phyloP scores from a whole-genome alignment of 768 basidiomycete genomes.

The Clavulina sp. region DNA sequence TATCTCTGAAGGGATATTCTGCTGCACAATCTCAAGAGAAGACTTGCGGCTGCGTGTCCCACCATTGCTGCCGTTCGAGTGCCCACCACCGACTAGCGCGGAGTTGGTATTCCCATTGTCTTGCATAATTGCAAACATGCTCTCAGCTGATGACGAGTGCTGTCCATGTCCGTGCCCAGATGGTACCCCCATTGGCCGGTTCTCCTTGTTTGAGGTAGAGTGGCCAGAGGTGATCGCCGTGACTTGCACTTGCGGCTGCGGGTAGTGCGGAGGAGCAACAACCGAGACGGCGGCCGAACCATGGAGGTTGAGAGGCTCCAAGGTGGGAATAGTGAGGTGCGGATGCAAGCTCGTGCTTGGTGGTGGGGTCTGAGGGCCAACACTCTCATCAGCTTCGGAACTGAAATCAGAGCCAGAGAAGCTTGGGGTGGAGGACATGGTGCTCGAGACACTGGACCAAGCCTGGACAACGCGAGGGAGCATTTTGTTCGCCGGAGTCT shows the following conservation, averaged over 20 bases:
- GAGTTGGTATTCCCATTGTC: not conserved
- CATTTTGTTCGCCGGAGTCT: not conserved
- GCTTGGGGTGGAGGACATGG: not conserved
- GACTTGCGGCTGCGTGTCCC: not conserved
- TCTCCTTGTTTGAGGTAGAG: not conserved
- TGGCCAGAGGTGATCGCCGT: no score
- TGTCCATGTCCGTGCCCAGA: not conserved
- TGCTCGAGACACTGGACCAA: not conserved
- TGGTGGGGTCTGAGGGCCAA: not conserved
- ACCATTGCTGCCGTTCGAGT: not conserved
- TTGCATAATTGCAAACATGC: not conserved
- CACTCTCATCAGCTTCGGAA: not conserved
- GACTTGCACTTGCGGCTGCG: not conserved
- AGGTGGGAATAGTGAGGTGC: not conserved
- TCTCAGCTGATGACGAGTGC: not conserved
- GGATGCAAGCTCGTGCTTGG: not conserved
- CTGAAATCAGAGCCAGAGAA: constrained; percentile 1
- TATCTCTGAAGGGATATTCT: no score
- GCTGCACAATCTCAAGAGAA: not conserved
- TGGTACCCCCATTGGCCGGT: not conserved
- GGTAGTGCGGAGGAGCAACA: not conserved
- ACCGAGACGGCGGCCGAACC: not conserved
- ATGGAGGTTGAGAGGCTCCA: not conserved
- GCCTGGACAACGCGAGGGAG: not conserved
- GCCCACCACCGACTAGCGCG: not conserved